phyloP scores from a whole-genome alignment of 148 eudicot genomes.

The Chenopodium suecicum region DNA sequence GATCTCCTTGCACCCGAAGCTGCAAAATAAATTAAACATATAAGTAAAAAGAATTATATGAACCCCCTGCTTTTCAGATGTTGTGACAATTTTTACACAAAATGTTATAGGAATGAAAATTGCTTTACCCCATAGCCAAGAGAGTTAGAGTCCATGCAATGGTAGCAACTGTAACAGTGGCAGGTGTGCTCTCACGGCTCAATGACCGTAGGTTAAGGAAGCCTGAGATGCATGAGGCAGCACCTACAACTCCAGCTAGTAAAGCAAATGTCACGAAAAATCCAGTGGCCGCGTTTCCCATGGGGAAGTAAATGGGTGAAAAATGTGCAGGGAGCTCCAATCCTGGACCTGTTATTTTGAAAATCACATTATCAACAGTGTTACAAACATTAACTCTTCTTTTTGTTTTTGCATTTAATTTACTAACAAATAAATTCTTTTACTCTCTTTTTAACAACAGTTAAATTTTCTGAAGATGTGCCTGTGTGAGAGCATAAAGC shows the following conservation, averaged over 20 bases:
- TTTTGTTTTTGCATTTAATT: too few relatives aligned
- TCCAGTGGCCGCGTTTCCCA: conserved; percentile 94
- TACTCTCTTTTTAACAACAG: too few relatives aligned
- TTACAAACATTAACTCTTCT: background rate
- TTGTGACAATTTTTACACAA: too few relatives aligned
- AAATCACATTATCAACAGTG: background rate
- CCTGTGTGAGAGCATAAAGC: background rate
- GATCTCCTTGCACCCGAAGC: conserved; percentile 84
- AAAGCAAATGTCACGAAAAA: conserved; percentile 73
- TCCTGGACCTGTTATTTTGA: conserved; percentile 56
- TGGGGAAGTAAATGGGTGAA: conserved; percentile 86
- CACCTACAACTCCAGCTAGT: conserved; percentile 84
- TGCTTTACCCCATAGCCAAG: conserved; percentile 82
- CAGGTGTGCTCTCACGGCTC: conserved; percentile 50
- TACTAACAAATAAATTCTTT: background rate
- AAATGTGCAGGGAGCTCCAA: conserved; percentile 77
- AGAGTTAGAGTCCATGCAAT: conserved; percentile 82
- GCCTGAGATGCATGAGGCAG: conserved; percentile 63
- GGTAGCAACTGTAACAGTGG: conserved; percentile 55
- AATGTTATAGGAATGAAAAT: too few relatives aligned
- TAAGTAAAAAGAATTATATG: too few relatives aligned
- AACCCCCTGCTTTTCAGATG: too few relatives aligned
- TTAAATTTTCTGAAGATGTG: too few relatives aligned
- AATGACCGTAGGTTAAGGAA: conserved; percentile 53
- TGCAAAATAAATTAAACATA: conserved; percentile 19